Evolutionary conservation across 176 grass and related monocot species (phyloP).

Genomic region (Oryza glumipatula): DNA sequence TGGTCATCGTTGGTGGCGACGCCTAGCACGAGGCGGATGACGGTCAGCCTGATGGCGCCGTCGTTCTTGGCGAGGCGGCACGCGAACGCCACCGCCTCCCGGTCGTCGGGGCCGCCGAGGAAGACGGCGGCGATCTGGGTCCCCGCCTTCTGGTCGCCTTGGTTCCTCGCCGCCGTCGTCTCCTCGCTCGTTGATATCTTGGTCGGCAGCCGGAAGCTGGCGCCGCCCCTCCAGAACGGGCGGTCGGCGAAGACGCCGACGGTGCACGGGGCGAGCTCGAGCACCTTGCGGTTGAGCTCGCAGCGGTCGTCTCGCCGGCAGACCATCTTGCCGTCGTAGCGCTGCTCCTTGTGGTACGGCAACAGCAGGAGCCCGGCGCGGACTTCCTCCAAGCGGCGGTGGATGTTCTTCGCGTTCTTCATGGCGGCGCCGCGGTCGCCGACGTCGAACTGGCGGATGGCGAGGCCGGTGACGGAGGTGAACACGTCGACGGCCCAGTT

Average conservation of each 20-base stretch:
- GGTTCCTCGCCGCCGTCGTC: background rate
- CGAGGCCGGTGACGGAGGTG: conserved; percentile 34
- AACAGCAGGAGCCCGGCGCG: conserved; percentile 32
- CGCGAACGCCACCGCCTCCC: conserved; percentile 46
- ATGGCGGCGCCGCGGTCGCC: conserved; percentile 32
- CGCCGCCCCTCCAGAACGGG: conserved; percentile 40
- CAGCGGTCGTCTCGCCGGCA: conserved; percentile 36
- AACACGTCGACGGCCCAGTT: conserved; percentile 47
- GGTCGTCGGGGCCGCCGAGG: conserved; percentile 54
- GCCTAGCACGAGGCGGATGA: conserved; percentile 37
- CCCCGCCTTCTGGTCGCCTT: conserved; percentile 21
- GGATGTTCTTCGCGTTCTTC: conserved; percentile 40
- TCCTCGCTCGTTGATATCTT: conserved; percentile 15
- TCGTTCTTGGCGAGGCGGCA: conserved; percentile 47
- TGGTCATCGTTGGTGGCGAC: background rate
- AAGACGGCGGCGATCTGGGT: conserved; percentile 44
- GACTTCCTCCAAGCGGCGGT: conserved; percentile 31
- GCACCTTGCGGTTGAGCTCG: conserved; percentile 34
- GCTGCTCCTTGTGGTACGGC: conserved; percentile 54
- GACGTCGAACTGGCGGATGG: conserved; percentile 37
- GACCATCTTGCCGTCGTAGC: conserved; percentile 53
- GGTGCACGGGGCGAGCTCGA: conserved; percentile 39
- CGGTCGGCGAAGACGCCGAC: conserved; percentile 39
- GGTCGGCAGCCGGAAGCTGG: conserved; percentile 38
- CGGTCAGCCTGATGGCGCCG: conserved; percentile 9